Percentiles rank a stretch among this genome's conserved stretches.
Evolutionary conservation across 78 protist species (phyloP).

Genomic region (Bigelowiella natans): DNA sequence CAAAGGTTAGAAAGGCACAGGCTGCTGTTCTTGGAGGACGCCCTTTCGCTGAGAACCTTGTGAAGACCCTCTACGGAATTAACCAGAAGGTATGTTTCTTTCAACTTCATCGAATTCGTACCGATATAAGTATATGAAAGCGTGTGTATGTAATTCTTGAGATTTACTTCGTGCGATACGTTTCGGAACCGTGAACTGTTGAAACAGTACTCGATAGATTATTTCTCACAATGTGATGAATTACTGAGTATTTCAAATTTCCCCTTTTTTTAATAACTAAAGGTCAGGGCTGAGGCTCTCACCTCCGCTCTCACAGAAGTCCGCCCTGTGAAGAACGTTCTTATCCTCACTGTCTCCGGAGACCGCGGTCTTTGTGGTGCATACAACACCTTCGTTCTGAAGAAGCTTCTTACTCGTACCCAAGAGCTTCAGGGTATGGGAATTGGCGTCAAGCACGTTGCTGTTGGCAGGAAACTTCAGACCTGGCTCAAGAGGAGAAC

Average conservation of each 20-base stretch:
- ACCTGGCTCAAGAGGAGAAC: slow-evolving; percentile 17
- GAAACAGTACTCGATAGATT: no score
- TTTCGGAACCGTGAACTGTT: no score
- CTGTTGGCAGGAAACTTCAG: slow-evolving; percentile 26
- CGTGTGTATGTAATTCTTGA: no score
- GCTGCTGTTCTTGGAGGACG: slow-evolving; percentile 35
- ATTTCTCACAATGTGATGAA: background rate
- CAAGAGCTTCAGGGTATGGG: slow-evolving; percentile 16
- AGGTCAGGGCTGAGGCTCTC: slow-evolving; percentile 17
- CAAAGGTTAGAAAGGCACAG: slow-evolving; percentile 44
- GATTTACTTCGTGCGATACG: no score
- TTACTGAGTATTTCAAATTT: background rate
- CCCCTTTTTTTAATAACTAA: background rate
- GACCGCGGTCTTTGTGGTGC: slow-evolving; percentile 48
- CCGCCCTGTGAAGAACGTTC: slow-evolving; percentile 29
- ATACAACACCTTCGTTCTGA: slow-evolving; percentile 33
- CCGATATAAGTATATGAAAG: background rate
- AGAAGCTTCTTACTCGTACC: slow-evolving; percentile 15
- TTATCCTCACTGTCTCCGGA: slow-evolving; percentile 15
- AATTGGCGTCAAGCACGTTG: slow-evolving; percentile 9
- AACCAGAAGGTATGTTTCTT: background rate
- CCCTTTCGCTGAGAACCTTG: slow-evolving; percentile 42
- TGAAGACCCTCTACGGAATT: slow-evolving; percentile 11
- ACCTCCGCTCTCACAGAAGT: slow-evolving; percentile 22
- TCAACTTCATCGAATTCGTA: background rate